phyloP scores from a whole-genome alignment of 2,329 filamentous ascomycete genomes.

The Plectosphaerella plurivora region DNA sequence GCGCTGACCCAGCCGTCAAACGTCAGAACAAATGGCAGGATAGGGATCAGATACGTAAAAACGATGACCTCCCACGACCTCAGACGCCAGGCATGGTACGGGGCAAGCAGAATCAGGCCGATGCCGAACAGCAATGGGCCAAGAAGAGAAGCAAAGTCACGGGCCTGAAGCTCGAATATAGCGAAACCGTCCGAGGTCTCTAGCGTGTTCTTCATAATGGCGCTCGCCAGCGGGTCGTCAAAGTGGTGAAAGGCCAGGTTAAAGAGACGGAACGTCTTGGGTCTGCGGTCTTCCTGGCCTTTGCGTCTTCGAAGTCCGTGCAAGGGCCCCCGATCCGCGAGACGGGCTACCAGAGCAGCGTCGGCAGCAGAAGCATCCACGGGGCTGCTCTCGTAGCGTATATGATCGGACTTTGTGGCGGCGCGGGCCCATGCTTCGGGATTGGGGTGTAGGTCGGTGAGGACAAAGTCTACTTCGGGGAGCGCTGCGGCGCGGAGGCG shows the following conservation, averaged over 20 bases:
- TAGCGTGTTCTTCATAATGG: conserved; percentile 60
- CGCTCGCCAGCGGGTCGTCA: conserved; percentile 54
- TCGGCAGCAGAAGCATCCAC: conserved; percentile 64
- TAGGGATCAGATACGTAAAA: conserved; percentile 62
- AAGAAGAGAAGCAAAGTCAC: conserved; percentile 49
- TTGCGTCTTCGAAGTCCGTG: neutral
- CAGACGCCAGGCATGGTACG: conserved; percentile 49
- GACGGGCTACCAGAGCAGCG: conserved; percentile 34
- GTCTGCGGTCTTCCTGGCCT: conserved; percentile 16
- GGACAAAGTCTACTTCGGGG: conserved; percentile 49
- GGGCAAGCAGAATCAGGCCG: conserved; percentile 45
- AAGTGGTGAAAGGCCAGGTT: conserved; percentile 78
- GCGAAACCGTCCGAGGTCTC: conserved; percentile 63
- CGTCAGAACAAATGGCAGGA: conserved; percentile 62
- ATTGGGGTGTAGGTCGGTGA: conserved; percentile 65
- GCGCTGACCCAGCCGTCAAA: conserved; percentile 68
- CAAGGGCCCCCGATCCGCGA: conserved; percentile 2
- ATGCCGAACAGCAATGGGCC: conserved; percentile 48
- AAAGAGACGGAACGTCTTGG: conserved; percentile 63
- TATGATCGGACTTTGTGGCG: conserved; percentile 44
- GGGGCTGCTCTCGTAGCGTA: conserved; percentile 55
- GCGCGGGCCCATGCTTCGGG: conserved; percentile 54
- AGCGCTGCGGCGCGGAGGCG: conserved; percentile 21
- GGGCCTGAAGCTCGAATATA: conserved; percentile 72
- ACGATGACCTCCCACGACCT: conserved; percentile 51